phyloP scores from a whole-genome alignment of 2,329 filamentous ascomycete genomes.

The Harringtonia aguacate region DNA sequence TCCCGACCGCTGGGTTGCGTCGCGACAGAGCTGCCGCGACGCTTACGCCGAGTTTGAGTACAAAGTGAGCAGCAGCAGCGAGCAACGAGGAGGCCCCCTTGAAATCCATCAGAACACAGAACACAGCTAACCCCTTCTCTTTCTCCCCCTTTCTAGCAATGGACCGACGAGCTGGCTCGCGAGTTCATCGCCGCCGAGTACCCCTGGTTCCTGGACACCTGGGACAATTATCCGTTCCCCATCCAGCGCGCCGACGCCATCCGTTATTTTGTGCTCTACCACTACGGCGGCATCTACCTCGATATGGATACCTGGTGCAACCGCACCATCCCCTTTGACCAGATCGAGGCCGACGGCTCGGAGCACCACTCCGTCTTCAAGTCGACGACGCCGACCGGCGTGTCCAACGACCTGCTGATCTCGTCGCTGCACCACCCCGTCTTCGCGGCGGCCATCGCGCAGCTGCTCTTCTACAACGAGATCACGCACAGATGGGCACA shows the following conservation, averaged over 20 bases:
- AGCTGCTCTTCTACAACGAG: too few relatives aligned
- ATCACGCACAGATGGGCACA: too few relatives aligned
- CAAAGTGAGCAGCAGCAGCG: conserved; percentile 10
- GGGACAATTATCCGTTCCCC: conserved; percentile 61
- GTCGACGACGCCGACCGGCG: not conserved
- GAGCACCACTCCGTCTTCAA: conserved; percentile 15
- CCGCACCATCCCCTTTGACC: conserved; percentile 6
- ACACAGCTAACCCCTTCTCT: too few relatives aligned
- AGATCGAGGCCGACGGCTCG: not conserved
- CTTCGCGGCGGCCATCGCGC: too few relatives aligned
- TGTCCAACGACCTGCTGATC: too few relatives aligned
- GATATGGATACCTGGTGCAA: conserved; percentile 50
- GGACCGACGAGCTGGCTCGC: conserved; percentile 60
- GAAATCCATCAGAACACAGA: too few relatives aligned
- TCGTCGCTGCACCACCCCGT: too few relatives aligned
- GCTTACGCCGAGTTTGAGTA: conserved; percentile 18
- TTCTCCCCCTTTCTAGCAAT: conserved; percentile 41
- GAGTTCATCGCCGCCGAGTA: conserved; percentile 66
- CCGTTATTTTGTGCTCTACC: conserved; percentile 66
- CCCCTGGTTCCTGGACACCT: conserved; percentile 67
- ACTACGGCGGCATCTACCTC: conserved; percentile 73
- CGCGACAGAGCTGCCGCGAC: conserved; percentile 15
- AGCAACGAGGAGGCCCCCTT: too few relatives aligned
- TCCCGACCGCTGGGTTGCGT: conserved; percentile 16
- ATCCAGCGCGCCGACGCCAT: conserved; percentile 73